Evolutionary conservation across 805 yeast genomes (phyloP), one percentile per base, ranked within the genome.

Genomic region (Candida stauntonica): DNA sequence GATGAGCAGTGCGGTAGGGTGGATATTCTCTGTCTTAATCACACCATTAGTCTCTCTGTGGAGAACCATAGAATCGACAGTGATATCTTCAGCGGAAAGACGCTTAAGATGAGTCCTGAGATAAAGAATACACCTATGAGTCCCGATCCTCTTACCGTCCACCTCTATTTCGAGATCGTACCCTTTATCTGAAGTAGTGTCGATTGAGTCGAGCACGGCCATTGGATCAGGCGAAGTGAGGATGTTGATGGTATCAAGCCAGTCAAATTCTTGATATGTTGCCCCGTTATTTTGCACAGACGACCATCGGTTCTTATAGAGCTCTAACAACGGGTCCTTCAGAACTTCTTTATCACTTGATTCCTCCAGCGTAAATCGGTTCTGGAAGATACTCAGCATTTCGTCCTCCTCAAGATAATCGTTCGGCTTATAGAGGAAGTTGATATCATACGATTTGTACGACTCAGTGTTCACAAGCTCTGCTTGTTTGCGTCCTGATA

Each of bases 81-180:
- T 16, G 4, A 47, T 5, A 18, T 42, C 46, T 2, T 67, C 72
- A 14, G 64, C 43, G 0, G 69, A 68, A 21, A 72, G 53, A 3
- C 34, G 18, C 8, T 56, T 32, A 23, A 42, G 8, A 14, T 30
- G 16, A 3, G 33, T 37, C 21, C 13, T 49, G 51, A 26, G 29
- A 24, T 31, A 39, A 21, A 45, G 12, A 4, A 45, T 33, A 3
- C 32, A 31, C 16, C 19, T 40, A 27, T 47, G 51, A 15, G 64
- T 49, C 1, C 72, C 71, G 29, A 72, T 50, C 2, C 37, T 21
- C 9, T 56, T 30, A 5, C 53, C 58, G 15, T 50, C 54, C 31
- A 67, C 43, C 1, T 48, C 47, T 20, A 72, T 54, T 11, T 30
- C 41, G n/a, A 63, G 46, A 48, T 72, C 75, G 46, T 60, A 67